These are phyloP conservation scores for Mucuna pruriens DNA, from an alignment of 306 rosid genomes.

Conservation along the genomic window DNA sequence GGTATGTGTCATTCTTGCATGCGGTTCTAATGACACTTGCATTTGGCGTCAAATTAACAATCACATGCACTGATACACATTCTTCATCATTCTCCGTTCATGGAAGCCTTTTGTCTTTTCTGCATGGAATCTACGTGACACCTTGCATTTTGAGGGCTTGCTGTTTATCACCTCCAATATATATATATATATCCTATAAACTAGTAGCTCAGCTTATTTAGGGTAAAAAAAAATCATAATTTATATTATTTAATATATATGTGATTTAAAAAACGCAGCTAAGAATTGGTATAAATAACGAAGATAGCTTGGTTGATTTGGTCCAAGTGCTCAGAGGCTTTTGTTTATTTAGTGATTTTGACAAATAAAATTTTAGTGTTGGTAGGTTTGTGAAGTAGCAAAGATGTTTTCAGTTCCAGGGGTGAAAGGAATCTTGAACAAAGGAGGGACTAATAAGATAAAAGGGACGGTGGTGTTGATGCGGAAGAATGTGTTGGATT, in stretches of 20 bases:
- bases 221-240: neutral
- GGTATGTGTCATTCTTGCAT: conserved; percentile 31
- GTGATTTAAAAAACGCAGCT: too few relatives aligned
- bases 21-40: conserved; percentile 23
- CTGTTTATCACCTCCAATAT: too few relatives aligned
- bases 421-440: conserved; percentile 28
- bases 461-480: conserved; percentile 52
- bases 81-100: neutral
- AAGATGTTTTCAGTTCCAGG: conserved; percentile 44
- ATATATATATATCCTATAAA: neutral
- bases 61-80: neutral
- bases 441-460: conserved; percentile 22
- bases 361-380: neutral
- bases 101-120: neutral
- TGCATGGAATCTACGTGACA: conserved; percentile 36
- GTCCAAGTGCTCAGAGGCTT: neutral
- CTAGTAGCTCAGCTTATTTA: neutral
- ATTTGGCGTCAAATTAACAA: neutral
- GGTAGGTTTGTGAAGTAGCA: neutral
- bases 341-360: neutral
- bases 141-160: conserved; percentile 19
- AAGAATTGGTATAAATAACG: conserved; percentile 12
- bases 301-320: neutral
- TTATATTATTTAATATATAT: too few relatives aligned
- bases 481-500: conserved; percentile 50